phyloP scores from a whole-genome alignment of 331 rosid genomes.

The Rosa hybrid region DNA sequence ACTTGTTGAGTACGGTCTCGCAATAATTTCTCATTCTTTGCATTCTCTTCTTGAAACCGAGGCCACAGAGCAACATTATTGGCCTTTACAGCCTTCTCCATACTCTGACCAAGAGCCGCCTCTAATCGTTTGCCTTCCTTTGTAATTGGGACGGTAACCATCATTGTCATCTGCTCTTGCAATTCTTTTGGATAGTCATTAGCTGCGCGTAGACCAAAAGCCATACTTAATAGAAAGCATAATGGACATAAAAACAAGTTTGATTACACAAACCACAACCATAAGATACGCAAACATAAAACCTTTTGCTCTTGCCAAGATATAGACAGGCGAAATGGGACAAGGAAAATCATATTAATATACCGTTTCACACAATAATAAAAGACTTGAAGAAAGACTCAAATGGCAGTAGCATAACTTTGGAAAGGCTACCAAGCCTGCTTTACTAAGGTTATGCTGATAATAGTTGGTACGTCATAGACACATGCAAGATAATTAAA shows the following conservation, averaged over 20 bases:
- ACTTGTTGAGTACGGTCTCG: slow-evolving; percentile 72
- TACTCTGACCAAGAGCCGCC: slow-evolving; percentile 70
- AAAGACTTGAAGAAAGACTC: not conserved
- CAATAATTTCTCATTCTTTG: slow-evolving; percentile 68
- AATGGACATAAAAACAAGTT: no score
- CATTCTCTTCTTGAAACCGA: slow-evolving; percentile 86
- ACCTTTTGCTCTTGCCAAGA: no score
- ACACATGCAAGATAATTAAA: not conserved
- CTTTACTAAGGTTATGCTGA: no score
- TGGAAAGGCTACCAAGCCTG: no score
- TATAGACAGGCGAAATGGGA: no score
- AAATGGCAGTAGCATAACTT: no score
- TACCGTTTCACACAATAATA: not conserved
- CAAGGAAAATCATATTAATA: no score
- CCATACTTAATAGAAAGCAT: no score
- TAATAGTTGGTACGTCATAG: no score
- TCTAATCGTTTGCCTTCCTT: slow-evolving; percentile 97
- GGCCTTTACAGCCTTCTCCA: slow-evolving; percentile 79
- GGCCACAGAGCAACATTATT: slow-evolving; percentile 84
- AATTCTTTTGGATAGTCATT: slow-evolving; percentile 84
- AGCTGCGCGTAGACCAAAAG: no score
- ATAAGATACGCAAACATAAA: no score
- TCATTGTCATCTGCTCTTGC: slow-evolving; percentile 86
- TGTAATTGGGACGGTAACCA: slow-evolving; percentile 68
- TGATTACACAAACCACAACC: no score